Base-by-base conservation (phyloP, 441 rosid genomes). In the Populus hybrid region DNA sequence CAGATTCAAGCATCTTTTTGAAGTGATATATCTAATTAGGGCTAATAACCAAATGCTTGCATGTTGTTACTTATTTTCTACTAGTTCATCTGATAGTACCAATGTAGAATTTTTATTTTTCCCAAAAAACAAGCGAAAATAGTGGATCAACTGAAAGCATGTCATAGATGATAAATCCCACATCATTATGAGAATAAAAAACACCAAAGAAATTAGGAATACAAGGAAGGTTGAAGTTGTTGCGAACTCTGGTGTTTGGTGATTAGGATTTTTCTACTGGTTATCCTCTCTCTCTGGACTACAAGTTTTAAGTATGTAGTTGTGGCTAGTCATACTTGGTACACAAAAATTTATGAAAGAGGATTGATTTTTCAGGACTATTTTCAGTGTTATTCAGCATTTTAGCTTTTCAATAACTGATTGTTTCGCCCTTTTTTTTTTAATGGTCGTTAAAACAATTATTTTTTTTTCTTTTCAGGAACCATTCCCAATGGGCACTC, bases 401-500 rank as follows among this genome's bases (percentile, higher is more conserved):
- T 12, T 67, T 28, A 16, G 3, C 70, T 67, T 67, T 19, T 14
- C 70, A 67, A 6, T 28, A 18, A 12, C 32, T 46, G 74, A 28
- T 26, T 42, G 16, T 70, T 42, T 70, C 35, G 4, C 36, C 5
- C 3, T 40, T 40, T 40, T 65, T 65, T 4, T 14, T 28, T 4
- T 14, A 16, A 30, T 67, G 70, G 70, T 30, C 1, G 12, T 23
- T 67, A 67, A 30, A 32, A 7, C 70, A n/a, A 67, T 14, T 19
- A 7, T 23, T 10, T 4, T 2, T 14, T 70, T 46, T 40, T 12
- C 34, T 5, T 26, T 78, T 71, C 77, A 90, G 97, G 90, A 89
- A 66, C 94, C 97, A 18, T 92, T 89, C 76, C 92, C 94, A 1
- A 87, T 86, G 87, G 93, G 92, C 42, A 83, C 85, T 16, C 88